Base-by-base conservation (phyloP, 768 basidiomycete species). In the Russula sp. region DNA sequence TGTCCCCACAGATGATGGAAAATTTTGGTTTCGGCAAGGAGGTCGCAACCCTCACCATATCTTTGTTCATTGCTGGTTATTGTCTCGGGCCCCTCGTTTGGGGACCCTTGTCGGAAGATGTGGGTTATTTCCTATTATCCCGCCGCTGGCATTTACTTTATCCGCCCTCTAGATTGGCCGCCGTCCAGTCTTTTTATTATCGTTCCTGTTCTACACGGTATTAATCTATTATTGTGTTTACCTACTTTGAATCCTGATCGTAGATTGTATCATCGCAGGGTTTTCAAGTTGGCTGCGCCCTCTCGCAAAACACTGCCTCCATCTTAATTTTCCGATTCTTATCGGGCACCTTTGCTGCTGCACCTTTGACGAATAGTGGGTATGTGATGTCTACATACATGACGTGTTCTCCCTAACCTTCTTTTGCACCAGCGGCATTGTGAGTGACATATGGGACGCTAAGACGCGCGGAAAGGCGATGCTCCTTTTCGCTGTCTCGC, bases 321-420 rank as follows among this genome's bases (percentile, higher is more conserved):
- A 70, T 91, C n/a, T 75, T 92, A 13, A 68, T 86, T 18, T 83
- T 87, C 66, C 81, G 90, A 22, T 86, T 90, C 69, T 70, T 90
- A n/a, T 81, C 83, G 1, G 88, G 89, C 13, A 74, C 76, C 2
- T 89, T 87, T 65, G 87, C 87, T 20, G 80, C 85, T 18, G 79
- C 83, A 34, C 88, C 88, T 1, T 67, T 88, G 48, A 81, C 87
- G 7, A 88, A 88, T 73, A 80, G 82, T 59, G 87, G 85, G 83
- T 85, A 68, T 11, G 75, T 59, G 7, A 9, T 32, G 13, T 53
- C 25, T n/a, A 14, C 45, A 20, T n/a, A 41, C 32, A 11, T 9
- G 59, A 3, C 14, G n/a, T 32, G 51, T 38, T 58, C 9, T 49
- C 59, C 41, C 48, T 41, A 48, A 54, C n/a, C 8, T 22, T 61